Evolutionary conservation across 2,329 filamentous ascomycete genomes (phyloP), one percentile per base, ranked within the genome.

Genomic region (Plectosphaerella sp.): DNA sequence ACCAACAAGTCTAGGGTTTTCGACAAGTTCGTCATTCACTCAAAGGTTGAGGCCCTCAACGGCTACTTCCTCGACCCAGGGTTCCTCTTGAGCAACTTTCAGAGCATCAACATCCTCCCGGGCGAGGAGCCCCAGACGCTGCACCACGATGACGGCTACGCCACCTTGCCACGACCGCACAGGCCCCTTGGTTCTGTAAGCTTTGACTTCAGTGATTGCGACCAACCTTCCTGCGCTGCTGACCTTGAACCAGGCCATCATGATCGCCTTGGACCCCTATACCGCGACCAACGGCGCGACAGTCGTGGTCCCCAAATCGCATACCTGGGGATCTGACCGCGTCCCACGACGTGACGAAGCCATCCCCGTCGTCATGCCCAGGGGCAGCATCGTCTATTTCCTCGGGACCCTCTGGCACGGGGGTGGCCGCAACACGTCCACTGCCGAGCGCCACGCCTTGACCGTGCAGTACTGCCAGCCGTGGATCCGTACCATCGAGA

Each of bases 391-490:
- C 3, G 58, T 71, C 22, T 71, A 63, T 47, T 66, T 68, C 49
- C 51, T 69, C 14, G 64, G 63, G 16, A 71, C 66, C 10, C 57
- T 68, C 7, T 71, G 67, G 66, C 70, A 72, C 52, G 65, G 66
- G 20, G 70, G 69, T 8, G 69, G 70, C n/a, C 56, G 59, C 18
- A 72, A 71, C 46, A 56, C 53, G 6, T 63, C 64, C 14, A 49
- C 58, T 22, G 54, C 50, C 28, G 60, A 60, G n/a, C 59, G 70
- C 22, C 55, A 63, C 37, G 68, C 68, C 43, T 57, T 67, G 43
- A 72, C 69, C 14, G 64, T 70, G n/a, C 69, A 72, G 58, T 72
- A 70, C 58, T 72, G 67, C 53, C 67, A 71, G 55, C 68, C 69
- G 5, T 76, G 64, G 64, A 63, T 69, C 22, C 57, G 68, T n/a